A percentile compares a stretch with the other conserved stretches of the same genome.
These are phyloP conservation scores for Uronychia binucleata DNA, from an alignment of 73 alveolate species.

Conservation along the genomic window DNA sequence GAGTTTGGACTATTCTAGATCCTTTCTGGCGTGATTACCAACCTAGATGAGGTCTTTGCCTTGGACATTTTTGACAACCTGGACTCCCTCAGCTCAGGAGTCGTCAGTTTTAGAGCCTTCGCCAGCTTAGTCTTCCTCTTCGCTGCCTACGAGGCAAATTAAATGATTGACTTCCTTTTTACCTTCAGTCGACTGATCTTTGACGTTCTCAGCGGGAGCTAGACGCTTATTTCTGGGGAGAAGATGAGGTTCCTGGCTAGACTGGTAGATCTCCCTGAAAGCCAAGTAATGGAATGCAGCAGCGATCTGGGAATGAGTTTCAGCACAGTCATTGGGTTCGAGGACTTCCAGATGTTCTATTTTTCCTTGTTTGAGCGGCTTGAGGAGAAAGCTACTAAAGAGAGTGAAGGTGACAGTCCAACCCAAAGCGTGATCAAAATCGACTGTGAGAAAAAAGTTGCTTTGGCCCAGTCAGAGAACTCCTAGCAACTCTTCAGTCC, in stretches of 20 bases:
- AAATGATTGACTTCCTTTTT: neutral
- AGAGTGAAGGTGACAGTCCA: neutral
- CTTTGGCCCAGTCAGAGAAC: neutral
- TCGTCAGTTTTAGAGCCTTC: neutral
- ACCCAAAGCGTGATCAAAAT: neutral
- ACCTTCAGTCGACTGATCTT: neutral
- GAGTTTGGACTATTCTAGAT: neutral
- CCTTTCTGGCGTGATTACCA: neutral
- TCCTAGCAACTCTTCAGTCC: neutral
- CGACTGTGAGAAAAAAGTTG: neutral
- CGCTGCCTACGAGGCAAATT: neutral
- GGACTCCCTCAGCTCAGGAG: neutral
- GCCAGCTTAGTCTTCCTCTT: neutral
- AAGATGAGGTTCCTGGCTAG: neutral
- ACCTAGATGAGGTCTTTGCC: neutral
- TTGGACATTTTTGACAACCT: neutral
- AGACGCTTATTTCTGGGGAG: neutral
- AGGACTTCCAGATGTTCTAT: neutral
- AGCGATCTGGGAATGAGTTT: neutral
- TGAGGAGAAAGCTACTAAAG: neutral
- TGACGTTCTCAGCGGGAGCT: neutral
- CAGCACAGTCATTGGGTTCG: neutral
- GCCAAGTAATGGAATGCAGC: neutral
- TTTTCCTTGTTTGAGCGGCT: neutral
- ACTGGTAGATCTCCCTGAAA: neutral